Conservation (phyloP, 2,329 filamentous ascomycete genomes). For the Epichloe sylvatica region DNA sequence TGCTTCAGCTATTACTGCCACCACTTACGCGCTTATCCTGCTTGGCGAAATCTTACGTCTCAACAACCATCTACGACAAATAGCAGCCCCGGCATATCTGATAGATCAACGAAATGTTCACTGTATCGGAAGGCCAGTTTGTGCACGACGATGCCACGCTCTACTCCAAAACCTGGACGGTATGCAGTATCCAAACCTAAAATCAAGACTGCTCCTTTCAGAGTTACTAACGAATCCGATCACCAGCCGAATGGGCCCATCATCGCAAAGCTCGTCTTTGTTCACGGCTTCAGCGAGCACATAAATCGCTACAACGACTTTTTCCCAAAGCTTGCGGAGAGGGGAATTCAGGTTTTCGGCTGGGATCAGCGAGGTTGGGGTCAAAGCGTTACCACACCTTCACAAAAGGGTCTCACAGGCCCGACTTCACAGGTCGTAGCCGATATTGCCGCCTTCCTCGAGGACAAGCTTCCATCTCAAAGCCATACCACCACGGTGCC, state of each 20-base stretch:
- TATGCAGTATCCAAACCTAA: conserved; percentile 20
- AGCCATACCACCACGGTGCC: conserved; percentile 29
- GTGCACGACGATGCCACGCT: conserved; percentile 30
- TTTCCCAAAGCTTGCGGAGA: conserved; percentile 53
- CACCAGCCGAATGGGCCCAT: conserved; percentile 38
- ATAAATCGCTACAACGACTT: conserved; percentile 62
- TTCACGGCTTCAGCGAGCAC: conserved; percentile 88
- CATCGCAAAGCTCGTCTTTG: conserved; percentile 61
- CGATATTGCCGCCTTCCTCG: conserved; percentile 67
- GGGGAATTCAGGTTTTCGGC: conserved; percentile 60
- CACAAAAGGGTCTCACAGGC: conserved; percentile 59
- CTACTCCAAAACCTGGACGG: conserved; percentile 45
- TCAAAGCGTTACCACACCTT: conserved; percentile 45
- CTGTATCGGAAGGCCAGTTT: conserved; percentile 36
- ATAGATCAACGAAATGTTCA: conserved; percentile 18
- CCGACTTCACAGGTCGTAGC: conserved; percentile 57
- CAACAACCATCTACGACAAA: too few species aligned
- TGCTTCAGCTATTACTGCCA: too few species aligned
- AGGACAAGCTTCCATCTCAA: conserved; percentile 36
- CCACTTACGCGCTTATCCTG: too few species aligned
- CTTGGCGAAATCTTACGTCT: too few species aligned
- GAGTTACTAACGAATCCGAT: neutral
- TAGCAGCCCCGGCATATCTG: neutral
- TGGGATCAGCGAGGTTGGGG: conserved; percentile 91
- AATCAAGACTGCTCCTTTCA: neutral